Base-by-base conservation (phyloP, 2,329 filamentous ascomycete species). In the Cladosporium sp. region DNA sequence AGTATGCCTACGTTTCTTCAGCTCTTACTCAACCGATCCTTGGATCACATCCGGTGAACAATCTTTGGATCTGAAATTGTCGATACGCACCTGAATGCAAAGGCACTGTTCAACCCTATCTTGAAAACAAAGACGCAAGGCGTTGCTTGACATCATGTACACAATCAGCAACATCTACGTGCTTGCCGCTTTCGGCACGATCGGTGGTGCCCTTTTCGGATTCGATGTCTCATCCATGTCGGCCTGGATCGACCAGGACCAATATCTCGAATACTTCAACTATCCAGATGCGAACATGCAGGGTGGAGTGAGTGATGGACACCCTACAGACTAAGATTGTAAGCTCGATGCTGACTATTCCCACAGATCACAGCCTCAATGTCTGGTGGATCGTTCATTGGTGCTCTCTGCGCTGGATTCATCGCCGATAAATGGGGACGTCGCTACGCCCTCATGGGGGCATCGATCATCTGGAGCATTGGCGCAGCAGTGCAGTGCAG, bases 191-290 rank as follows among this genome's bases (percentile, higher is more conserved):
- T 84, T 86, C 74, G 80, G 85, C 74, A 82, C 86, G 67, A 82
- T 83, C 80, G 89, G 89, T 70, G 89, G 89, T 74, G 86, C 85
- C 23, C 81, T 92, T 25, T 92, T 93, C 73, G 91, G 91, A 71
- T 93, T 93, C 75, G 91, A 93, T 78, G 91, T 93, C 72, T 87
- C 85, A 63, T 90, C 88, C 54, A 91, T 92, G 89, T 65, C 56
- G 21, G 46, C 63, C 3, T 51, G 36, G 48, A 91, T 91, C 88
- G 87, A 85, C 62, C 75, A 75, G 18, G 76, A 76, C 25, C 32
- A 58, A 25, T 93, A 92, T 76, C 88, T 86, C 70, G 86, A 85
- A 70, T 92, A 90, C 77, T 92, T 92, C 78, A 81, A 86, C 70
- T 84, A 91, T 71, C 77, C 80, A 66, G 30, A 65, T 18, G 76